A percentile compares a stretch with the other conserved stretches of the same genome.
These are phyloP conservation scores for Diaporthe batatas DNA, from an alignment of 2,329 filamentous ascomycete genomes.

Conservation along the genomic window DNA sequence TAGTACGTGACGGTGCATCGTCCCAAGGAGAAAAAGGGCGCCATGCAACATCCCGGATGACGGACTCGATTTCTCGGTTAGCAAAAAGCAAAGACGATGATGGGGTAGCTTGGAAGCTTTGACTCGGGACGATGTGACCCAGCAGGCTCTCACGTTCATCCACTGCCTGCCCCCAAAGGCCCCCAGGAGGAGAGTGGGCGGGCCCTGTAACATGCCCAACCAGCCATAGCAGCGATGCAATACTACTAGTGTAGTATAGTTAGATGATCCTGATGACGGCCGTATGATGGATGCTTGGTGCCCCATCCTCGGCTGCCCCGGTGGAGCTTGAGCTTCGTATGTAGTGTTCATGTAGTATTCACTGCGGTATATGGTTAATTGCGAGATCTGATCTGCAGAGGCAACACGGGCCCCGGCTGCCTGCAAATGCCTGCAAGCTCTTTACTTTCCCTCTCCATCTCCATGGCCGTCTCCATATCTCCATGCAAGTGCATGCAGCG, in stretches of 20 bases:
- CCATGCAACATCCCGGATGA: slow-evolving; percentile 29
- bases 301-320: not conserved
- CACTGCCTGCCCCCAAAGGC: slow-evolving; percentile 11
- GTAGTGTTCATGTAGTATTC: no score
- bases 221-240: not conserved
- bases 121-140: slow-evolving; percentile 18
- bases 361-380: no score
- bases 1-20: not conserved
- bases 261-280: not conserved
- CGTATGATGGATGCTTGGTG: not conserved
- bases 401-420: not conserved
- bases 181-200: not conserved
- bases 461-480: not conserved
- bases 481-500: not conserved
- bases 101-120: slow-evolving; percentile 26
- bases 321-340: no score
- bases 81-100: slow-evolving; percentile 30
- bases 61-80: slow-evolving; percentile 12
- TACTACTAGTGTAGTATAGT: no score
- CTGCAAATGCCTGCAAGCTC: not conserved
- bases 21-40: slow-evolving; percentile 2
- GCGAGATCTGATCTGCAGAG: slow-evolving; percentile 27
- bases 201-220: not conserved
- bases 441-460: not conserved
- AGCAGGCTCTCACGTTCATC: not conserved